Evolutionary conservation across 1,284 basidiomycete species (phyloP).

Genomic region (Leccinum olivaceoglutinosum): DNA sequence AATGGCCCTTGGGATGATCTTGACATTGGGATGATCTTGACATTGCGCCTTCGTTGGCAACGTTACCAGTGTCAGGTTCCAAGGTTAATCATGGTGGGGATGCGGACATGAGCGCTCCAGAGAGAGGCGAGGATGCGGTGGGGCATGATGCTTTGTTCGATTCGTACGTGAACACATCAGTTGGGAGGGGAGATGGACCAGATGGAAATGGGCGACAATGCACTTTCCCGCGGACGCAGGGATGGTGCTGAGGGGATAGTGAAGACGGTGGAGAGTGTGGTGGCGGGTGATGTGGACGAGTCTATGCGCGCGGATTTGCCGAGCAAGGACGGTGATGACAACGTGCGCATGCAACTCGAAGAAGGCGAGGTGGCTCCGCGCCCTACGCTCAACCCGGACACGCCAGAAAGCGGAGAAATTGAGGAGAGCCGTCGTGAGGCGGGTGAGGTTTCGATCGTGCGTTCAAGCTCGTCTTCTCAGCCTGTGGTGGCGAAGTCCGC

Average conservation of each 20-base stretch:
- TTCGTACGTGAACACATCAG: constrained; percentile 25
- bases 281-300: neutral
- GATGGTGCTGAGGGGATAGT: neutral
- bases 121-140: constrained; percentile 5
- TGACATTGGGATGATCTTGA: neutral
- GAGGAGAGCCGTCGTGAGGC: neutral
- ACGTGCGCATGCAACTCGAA: constrained; percentile 14
- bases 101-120: neutral
- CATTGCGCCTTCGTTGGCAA: neutral
- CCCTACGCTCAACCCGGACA: neutral
- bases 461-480: neutral
- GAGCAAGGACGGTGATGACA: neutral
- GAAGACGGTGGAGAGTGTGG: neutral
- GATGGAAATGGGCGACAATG: neutral
- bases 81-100: neutral
- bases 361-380: constrained; percentile 19
- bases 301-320: neutral
- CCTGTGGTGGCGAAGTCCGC: neutral
- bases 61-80: neutral
- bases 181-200: constrained; percentile 6
- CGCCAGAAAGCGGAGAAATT: neutral
- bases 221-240: neutral
- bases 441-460: neutral
- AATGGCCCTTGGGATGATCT: constrained; percentile 8
- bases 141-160: constrained; percentile 19